Evolutionary conservation across 495 filamentous ascomycete genomes (phyloP).

Genomic region (Trichocladium antarcticum): DNA sequence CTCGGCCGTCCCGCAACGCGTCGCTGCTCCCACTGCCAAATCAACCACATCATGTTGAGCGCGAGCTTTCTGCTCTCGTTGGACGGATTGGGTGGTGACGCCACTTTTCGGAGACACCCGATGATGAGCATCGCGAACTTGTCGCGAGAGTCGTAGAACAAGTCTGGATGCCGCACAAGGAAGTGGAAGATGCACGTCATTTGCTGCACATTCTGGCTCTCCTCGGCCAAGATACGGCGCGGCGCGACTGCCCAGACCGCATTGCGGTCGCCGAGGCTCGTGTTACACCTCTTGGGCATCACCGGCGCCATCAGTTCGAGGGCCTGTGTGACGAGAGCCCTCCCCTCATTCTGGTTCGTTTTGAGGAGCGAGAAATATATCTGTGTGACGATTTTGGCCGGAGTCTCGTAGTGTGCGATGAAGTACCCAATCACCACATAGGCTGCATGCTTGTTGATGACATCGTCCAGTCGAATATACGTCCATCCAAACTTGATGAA

Average conservation of each 20-base stretch:
- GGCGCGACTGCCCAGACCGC: constrained; percentile 81
- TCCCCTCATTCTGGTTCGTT: constrained; percentile 90
- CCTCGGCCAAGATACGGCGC: constrained; percentile 81
- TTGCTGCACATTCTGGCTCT: constrained; percentile 93
- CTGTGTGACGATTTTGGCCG: constrained; percentile 87
- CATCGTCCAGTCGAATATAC: constrained; percentile 91
- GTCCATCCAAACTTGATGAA: constrained; percentile 99
- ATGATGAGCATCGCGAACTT: constrained; percentile 84
- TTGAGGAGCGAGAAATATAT: constrained; percentile 83
- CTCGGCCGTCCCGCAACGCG: constrained; percentile 48
- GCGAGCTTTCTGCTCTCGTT: constrained; percentile 90
- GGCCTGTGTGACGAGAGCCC: constrained; percentile 83
- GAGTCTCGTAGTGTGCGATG: constrained; percentile 93
- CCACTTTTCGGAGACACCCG: constrained; percentile 76
- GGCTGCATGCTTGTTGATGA: constrained; percentile 97
- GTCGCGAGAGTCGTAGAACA: constrained; percentile 92
- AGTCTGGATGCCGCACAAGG: constrained; percentile 76
- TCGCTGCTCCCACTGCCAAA: constrained; percentile 87
- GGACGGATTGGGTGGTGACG: constrained; percentile 69
- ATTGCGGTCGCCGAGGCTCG: constrained; percentile 37
- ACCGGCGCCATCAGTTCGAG: constrained; percentile 90
- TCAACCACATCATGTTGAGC: constrained; percentile 75
- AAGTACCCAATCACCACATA: constrained; percentile 97
- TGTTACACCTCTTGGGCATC: constrained; percentile 60
- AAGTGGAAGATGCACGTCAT: constrained; percentile 97